A percentile compares a stretch with the other conserved stretches of the same genome.
These are phyloP conservation scores for Trichoderma sp. DNA, from an alignment of 2,329 filamentous ascomycete genomes.

Conservation along the genomic window DNA sequence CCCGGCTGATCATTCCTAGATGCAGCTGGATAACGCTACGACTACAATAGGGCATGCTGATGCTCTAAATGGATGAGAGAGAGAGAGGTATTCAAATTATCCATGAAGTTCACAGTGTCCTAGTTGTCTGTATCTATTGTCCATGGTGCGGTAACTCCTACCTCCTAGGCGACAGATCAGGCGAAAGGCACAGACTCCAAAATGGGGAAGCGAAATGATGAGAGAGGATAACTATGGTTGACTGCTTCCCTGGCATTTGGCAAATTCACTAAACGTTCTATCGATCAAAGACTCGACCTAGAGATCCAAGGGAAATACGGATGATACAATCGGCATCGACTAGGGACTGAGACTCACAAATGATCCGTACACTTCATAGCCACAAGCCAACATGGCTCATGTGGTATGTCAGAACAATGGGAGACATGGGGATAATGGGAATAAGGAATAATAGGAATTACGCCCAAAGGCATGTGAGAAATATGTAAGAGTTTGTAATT, in stretches of 20 bases:
- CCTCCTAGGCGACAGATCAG: neutral
- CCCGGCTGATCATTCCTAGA: neutral
- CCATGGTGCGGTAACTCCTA: neutral
- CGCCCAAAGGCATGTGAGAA: neutral
- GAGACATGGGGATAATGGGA: neutral
- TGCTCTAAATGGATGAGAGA: too few species aligned
- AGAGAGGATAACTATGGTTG: neutral
- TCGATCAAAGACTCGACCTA: neutral
- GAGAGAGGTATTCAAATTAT: neutral
- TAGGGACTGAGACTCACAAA: neutral
- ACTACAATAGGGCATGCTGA: neutral
- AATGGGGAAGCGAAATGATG: neutral
- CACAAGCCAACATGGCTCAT: neutral
- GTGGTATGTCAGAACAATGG: neutral
- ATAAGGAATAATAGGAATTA: neutral
- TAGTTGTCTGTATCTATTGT: neutral
- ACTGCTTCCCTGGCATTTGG: neutral
- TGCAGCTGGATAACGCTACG: neutral
- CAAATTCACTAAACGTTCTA: neutral
- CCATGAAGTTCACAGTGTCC: neutral
- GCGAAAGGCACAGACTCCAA: neutral
- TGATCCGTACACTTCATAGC: neutral
- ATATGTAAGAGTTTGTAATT: neutral
- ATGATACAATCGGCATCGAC: neutral
- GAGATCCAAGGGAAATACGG: neutral